Evolutionary conservation across 2,329 filamentous ascomycete species (phyloP).

Genomic region (Cladosporium sp.): DNA sequence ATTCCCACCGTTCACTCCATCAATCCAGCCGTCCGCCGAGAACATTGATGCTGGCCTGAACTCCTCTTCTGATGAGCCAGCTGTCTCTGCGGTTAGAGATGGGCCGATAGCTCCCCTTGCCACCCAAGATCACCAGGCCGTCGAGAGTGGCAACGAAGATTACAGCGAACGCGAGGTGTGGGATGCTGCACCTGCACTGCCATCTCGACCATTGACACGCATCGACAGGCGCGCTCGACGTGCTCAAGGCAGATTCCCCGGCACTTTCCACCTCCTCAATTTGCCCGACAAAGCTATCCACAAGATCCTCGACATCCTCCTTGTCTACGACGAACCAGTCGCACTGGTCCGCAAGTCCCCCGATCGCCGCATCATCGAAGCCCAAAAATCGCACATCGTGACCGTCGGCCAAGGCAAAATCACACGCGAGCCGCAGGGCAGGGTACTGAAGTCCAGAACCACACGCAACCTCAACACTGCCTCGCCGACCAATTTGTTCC

Average conservation of each 20-base stretch:
- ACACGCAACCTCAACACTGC: conserved; percentile 5
- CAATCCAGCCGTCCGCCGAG: neutral
- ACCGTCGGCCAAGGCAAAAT: neutral
- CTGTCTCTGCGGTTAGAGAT: neutral
- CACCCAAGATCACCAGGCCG: neutral
- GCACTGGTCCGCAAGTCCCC: neutral
- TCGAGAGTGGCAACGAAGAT: neutral
- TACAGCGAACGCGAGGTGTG: neutral
- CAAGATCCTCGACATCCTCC: neutral
- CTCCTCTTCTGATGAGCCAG: neutral
- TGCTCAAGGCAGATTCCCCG: neutral
- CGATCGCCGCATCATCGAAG: neutral
- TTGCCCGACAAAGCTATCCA: neutral
- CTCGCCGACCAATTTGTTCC: conserved; percentile 13
- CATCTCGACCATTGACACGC: neutral
- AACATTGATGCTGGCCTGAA: neutral
- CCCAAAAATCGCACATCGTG: neutral
- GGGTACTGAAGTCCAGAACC: neutral
- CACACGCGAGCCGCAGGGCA: neutral
- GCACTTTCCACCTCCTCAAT: neutral
- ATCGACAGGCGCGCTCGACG: neutral
- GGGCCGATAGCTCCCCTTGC: neutral
- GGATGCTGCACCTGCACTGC: neutral
- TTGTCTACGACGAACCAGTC: neutral
- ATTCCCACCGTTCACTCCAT: neutral